Evolutionary conservation across 2,329 filamentous ascomycete genomes (phyloP).

Genomic region (Podosphaera fusca): DNA sequence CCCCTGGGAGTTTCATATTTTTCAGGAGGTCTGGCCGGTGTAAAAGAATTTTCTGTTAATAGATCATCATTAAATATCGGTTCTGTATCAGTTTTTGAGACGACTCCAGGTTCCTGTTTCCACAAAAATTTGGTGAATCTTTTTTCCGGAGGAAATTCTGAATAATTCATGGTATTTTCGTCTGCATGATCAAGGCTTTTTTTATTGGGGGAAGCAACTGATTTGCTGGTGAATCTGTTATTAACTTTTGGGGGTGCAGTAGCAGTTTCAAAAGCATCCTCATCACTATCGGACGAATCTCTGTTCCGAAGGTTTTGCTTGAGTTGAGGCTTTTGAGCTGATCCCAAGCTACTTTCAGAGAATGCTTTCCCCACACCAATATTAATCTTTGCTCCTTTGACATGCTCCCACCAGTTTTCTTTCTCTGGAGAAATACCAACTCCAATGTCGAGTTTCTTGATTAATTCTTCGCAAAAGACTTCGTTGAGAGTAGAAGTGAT

Average conservation of each 20-base stretch:
- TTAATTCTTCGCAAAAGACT: too few relatives aligned
- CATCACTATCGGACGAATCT: conserved; percentile 5
- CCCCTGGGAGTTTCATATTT: neutral
- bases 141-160: too few relatives aligned
- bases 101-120: too few relatives aligned
- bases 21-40: neutral
- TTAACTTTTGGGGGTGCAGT: conserved; percentile 12
- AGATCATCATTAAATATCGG: conserved; percentile 2
- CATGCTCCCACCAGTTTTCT: conserved; percentile 13
- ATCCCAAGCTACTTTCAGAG: conserved; percentile 4
- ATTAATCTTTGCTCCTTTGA: conserved; percentile 10
- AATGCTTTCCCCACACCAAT: conserved; percentile 6
- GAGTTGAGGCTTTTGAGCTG: neutral
- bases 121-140: too few relatives aligned
- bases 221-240: conserved; percentile 9
- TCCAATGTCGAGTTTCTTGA: too few relatives aligned
- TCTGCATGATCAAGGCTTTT: too few relatives aligned
- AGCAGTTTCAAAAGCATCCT: conserved; percentile 12
- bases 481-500: too few relatives aligned
- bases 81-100: neutral
- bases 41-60: neutral
- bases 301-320: neutral
- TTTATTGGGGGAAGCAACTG: too few relatives aligned
- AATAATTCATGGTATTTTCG: too few relatives aligned
- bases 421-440: neutral